Percentiles rank a stretch among this genome's conserved stretches.
These are phyloP conservation scores for Botrytis medusae DNA, from an alignment of 2,329 filamentous ascomycete species.

Conservation along the genomic window DNA sequence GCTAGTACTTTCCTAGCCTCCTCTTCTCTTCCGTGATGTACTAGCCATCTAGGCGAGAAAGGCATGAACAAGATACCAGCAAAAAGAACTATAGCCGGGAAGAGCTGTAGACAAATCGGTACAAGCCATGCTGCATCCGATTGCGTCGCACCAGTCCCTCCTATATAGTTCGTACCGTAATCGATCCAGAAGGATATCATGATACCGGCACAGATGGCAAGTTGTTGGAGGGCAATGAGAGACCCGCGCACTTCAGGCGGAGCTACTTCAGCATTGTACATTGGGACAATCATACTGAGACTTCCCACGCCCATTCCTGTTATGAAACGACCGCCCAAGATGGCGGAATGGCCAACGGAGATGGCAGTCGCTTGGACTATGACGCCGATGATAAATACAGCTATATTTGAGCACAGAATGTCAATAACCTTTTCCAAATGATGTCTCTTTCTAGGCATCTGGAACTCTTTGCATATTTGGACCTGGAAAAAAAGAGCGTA, in stretches of 20 bases:
- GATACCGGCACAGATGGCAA: constrained; percentile 59
- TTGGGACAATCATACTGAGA: constrained; percentile 65
- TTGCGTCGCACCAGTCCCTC: constrained; percentile 58
- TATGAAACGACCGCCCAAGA: constrained; percentile 70
- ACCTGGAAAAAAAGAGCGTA: constrained; percentile 27
- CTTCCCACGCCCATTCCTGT: constrained; percentile 71
- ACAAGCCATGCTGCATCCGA: constrained; percentile 71
- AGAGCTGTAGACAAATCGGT: constrained; percentile 69
- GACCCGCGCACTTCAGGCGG: constrained; percentile 67
- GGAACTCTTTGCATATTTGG: neutral
- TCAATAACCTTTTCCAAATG: neutral
- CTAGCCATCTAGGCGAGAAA: constrained; percentile 73
- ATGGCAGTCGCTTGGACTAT: constrained; percentile 66
- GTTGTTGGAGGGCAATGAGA: constrained; percentile 63
- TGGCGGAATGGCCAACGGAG: constrained; percentile 54
- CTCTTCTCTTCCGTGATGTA: constrained; percentile 66
- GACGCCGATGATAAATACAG: constrained; percentile 68
- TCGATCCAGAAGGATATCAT: constrained; percentile 61
- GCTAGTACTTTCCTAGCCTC: constrained; percentile 66
- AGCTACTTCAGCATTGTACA: constrained; percentile 51
- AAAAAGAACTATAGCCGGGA: constrained; percentile 64
- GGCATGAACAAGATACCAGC: constrained; percentile 78
- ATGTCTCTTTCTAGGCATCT: neutral
- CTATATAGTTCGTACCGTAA: constrained; percentile 66
- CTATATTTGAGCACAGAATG: neutral